Evolutionary conservation across 441 rosid species (phyloP), one percentile per base, ranked within the genome.

Genomic region (Metrosideros polymorpha): DNA sequence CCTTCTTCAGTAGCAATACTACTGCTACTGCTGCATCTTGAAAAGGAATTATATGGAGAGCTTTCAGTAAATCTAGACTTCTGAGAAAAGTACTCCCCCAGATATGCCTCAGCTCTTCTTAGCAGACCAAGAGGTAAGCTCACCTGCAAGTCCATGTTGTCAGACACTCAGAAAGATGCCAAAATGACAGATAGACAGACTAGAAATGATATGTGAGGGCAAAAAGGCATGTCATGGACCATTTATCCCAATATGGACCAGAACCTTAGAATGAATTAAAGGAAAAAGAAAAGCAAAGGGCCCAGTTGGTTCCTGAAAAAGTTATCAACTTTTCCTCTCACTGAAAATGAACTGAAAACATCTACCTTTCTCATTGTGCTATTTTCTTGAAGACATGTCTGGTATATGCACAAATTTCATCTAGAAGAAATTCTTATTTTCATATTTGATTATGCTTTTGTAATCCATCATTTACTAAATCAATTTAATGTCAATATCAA

Each of bases 1-100:
- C 93, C 94, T 88, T 97, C 98, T 84, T 94, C 96, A 57, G 94
- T 86, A 83, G 93, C 91, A 71, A 93, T 88, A 88, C 94, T 94
- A 83, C 93, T 87, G 27, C 87, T 89, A 85, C 96, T 93, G 88
- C 92, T 95, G 85, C 93, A 92, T 93, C 95, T 93, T 39, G 96
- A 92, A 88, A 90, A 87, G 87, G 94, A 90, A 89, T 39, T 89
- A 85, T 91, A 92, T 50, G 88, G 91, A 89, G 85, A 86, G 83
- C 86, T 88, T 82, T 89, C 93, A 42, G 83, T 86, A 82, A 79
- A 92, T 89, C 87, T 92, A 66, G 93, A 89, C 82, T 90, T 95
- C 84, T 91, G 92, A 63, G 89, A 91, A 87, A 94, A 92, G 91
- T 93, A 90, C 27, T 94, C 95, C 83, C 92, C 92, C 84, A 97